These are phyloP conservation scores for Boletus barrowsii DNA, from an alignment of 768 basidiomycete species.

Conservation along the genomic window DNA sequence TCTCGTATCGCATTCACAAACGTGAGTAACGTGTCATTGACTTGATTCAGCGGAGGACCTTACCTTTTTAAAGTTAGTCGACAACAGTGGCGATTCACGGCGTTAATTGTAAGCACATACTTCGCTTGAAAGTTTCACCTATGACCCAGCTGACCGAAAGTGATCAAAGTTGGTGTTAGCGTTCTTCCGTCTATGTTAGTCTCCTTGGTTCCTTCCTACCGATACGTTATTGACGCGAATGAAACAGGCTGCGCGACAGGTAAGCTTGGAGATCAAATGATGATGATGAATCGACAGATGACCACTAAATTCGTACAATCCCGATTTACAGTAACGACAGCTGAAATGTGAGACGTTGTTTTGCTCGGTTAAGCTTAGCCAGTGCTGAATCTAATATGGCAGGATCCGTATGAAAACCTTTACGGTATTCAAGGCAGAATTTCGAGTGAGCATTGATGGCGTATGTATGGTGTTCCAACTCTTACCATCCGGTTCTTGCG, in stretches of 20 bases:
- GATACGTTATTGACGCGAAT: background rate
- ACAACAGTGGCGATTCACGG: slow-evolving; percentile 30
- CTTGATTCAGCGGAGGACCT: background rate
- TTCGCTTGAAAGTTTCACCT: background rate
- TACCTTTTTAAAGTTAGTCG: slow-evolving; percentile 25
- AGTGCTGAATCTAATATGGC: background rate
- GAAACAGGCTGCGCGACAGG: slow-evolving; percentile 35
- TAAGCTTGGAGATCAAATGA: slow-evolving; percentile 2
- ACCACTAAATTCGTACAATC: slow-evolving; percentile 17
- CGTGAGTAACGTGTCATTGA: background rate
- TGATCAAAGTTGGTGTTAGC: slow-evolving; percentile 26
- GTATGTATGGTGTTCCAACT: background rate
- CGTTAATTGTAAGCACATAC: slow-evolving; percentile 30
- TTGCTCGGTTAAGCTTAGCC: too few relatives aligned
- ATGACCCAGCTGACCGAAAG: background rate
- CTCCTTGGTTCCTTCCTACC: background rate
- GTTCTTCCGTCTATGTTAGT: slow-evolving; percentile 32
- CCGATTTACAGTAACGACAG: slow-evolving; percentile 24
- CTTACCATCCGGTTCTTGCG: background rate
- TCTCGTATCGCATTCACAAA: slow-evolving; percentile 14
- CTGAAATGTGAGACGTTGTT: slow-evolving; percentile 26
- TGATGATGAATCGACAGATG: background rate
- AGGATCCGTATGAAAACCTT: slow-evolving; percentile 30
- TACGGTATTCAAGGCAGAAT: slow-evolving; percentile 21
- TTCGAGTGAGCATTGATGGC: slow-evolving; percentile 14